phyloP scores from a whole-genome alignment of 1,284 basidiomycete genomes.

The Mrakiaceae sp. region DNA sequence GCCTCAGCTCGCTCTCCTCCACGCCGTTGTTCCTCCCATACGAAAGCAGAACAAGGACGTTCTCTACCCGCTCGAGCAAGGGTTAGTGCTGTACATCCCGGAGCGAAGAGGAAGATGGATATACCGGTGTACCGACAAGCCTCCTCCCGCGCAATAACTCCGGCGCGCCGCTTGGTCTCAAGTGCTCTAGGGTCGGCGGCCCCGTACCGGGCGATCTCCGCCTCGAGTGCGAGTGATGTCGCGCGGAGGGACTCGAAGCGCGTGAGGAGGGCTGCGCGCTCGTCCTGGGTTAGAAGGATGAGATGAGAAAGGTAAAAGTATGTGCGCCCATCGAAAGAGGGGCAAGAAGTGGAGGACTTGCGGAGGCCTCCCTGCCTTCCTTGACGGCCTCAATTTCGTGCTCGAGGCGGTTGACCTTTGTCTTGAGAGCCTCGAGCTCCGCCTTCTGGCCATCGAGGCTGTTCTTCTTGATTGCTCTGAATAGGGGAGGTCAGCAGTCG shows the following conservation, averaged over 20 bases:
- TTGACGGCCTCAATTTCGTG: neutral
- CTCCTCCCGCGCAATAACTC: slow-evolving; percentile 1
- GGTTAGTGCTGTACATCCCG: too few species aligned
- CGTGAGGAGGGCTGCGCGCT: slow-evolving; percentile 5
- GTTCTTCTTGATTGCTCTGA: neutral
- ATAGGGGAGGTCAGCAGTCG: neutral
- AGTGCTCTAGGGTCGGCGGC: slow-evolving; percentile 5
- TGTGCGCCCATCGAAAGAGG: too few species aligned
- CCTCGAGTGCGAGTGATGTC: neutral
- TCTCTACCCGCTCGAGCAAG: too few species aligned
- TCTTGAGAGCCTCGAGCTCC: neutral
- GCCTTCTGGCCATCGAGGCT: neutral
- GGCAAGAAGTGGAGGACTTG: neutral
- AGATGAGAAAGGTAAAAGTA: neutral
- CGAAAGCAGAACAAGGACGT: too few species aligned
- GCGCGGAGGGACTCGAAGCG: neutral
- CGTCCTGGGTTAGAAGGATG: neutral
- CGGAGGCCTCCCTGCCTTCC: neutral
- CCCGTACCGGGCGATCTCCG: slow-evolving; percentile 9
- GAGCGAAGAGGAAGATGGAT: too few species aligned
- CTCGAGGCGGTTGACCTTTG: neutral
- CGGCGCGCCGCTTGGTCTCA: slow-evolving; percentile 2
- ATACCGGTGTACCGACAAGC: slow-evolving; percentile 11
- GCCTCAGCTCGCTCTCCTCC: too few species aligned
- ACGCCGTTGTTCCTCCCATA: too few species aligned